phyloP scores from a whole-genome alignment of 805 yeast genomes.

The Saccharomycopsis synnaedendra region DNA sequence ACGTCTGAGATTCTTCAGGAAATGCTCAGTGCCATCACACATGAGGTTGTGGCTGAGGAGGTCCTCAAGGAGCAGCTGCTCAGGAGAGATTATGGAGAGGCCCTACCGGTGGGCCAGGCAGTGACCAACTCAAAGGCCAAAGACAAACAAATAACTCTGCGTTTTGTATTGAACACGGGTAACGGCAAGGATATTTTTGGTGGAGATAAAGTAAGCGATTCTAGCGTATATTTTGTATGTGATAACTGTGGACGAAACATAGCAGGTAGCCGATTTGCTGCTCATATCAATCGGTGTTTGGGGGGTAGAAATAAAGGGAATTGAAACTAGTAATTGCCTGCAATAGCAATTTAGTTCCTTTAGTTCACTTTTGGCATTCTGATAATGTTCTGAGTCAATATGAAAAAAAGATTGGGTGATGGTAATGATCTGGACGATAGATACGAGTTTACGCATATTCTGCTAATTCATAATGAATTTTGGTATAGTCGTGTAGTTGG shows the following conservation, averaged over 20 bases:
- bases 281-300: conserved; percentile 82
- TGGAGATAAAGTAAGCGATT: conserved; percentile 40
- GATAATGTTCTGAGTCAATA: background rate
- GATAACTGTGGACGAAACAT: conserved; percentile 74
- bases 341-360: too few relatives aligned
- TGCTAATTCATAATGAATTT: too few relatives aligned
- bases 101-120: conserved; percentile 15
- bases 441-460: too few relatives aligned
- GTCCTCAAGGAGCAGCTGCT: conserved; percentile 22
- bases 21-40: conserved; percentile 22
- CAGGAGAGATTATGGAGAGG: conserved; percentile 24
- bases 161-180: conserved; percentile 7
- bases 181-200: conserved; percentile 34
- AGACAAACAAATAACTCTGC: conserved; percentile 8
- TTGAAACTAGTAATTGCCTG: background rate
- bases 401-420: background rate
- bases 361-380: background rate
- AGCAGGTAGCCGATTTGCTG: conserved; percentile 88
- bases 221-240: conserved; percentile 59
- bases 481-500: too few relatives aligned
- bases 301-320: conserved; percentile 40
- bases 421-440: too few relatives aligned
- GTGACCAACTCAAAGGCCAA: conserved; percentile 3
- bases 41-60: conserved; percentile 24
- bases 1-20: conserved; percentile 19